These are phyloP conservation scores for Syncephalastrum racemosum DNA, from an alignment of 371 early-diverging fungal species.

Conservation along the genomic window DNA sequence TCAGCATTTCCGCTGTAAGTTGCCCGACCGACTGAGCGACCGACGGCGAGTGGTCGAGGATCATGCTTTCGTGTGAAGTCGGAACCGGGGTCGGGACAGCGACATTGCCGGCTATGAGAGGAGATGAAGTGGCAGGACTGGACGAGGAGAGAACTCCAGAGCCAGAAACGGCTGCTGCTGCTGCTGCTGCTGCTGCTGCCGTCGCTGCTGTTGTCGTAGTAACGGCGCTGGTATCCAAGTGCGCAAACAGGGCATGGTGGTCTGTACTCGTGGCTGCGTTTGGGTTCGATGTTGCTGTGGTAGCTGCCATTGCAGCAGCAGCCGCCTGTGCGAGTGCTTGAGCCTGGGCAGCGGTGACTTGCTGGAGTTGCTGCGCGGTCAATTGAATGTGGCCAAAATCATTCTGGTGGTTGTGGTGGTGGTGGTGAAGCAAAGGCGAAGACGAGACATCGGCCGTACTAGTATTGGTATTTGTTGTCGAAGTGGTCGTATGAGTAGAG, in stretches of 20 bases:
- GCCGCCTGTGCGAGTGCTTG: constrained; percentile 33
- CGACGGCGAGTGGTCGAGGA: too few species aligned
- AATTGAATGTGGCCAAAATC: not conserved
- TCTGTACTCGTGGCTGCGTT: constrained; percentile 9
- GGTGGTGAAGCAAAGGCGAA: too few species aligned
- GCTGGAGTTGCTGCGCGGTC: constrained; percentile 33
- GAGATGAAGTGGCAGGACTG: not conserved
- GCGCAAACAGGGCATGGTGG: constrained; percentile 24
- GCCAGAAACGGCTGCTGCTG: constrained; percentile 5
- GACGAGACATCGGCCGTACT: too few species aligned
- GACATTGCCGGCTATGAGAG: too few species aligned
- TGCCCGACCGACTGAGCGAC: constrained; percentile 16
- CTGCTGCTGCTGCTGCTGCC: constrained; percentile 5
- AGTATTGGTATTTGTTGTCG: too few species aligned
- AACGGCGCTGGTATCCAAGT: constrained; percentile 17
- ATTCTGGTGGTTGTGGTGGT: too few species aligned
- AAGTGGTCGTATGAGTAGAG: too few species aligned
- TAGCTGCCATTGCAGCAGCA: constrained; percentile 26
- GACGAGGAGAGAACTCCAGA: not conserved
- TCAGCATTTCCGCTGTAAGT: constrained; percentile 37
- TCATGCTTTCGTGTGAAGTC: too few species aligned
- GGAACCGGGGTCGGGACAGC: too few species aligned
- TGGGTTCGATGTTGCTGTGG: too few species aligned
- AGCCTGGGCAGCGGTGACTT: constrained; percentile 32
- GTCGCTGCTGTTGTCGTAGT: not conserved